Conservation (phyloP, 805 yeast species). For the Wickerhamiella azymoides region DNA sequence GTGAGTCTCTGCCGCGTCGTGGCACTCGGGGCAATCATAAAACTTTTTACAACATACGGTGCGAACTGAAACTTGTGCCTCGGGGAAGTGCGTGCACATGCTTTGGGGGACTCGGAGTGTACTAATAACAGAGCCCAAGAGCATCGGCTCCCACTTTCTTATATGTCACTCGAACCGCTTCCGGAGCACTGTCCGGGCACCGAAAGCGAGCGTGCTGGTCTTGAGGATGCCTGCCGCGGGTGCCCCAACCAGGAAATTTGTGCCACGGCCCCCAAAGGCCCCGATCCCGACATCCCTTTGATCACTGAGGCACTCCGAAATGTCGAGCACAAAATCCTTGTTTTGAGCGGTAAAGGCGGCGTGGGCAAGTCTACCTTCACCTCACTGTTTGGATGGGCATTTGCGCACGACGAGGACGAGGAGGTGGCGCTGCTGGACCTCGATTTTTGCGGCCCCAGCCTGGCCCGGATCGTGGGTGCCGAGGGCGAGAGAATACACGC, state of each 20-base stretch:
- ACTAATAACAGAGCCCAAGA: too few relatives aligned
- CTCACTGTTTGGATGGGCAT: slow-evolving; percentile 91
- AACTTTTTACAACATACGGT: slow-evolving; percentile 23
- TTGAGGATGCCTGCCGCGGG: slow-evolving; percentile 84
- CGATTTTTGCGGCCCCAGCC: slow-evolving; percentile 95
- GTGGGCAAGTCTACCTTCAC: slow-evolving; percentile 97
- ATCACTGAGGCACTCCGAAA: slow-evolving; percentile 54
- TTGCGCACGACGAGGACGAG: slow-evolving; percentile 55
- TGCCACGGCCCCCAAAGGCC: slow-evolving; percentile 70
- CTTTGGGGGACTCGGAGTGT: too few relatives aligned
- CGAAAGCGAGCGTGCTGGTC: slow-evolving; percentile 85
- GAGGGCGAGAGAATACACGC: slow-evolving; percentile 75
- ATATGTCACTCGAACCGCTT: slow-evolving; percentile 34
- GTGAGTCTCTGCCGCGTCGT: slow-evolving; percentile 22
- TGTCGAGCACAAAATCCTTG: slow-evolving; percentile 63
- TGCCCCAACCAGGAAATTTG: slow-evolving; percentile 91
- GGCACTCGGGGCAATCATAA: slow-evolving; percentile 26
- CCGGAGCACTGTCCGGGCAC: slow-evolving; percentile 99
- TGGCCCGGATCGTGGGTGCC: slow-evolving; percentile 90
- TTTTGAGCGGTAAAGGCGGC: slow-evolving; percentile 57
- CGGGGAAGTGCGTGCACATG: slow-evolving; percentile 24
- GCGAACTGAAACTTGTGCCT: slow-evolving; percentile 26
- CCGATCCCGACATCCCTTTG: slow-evolving; percentile 80
- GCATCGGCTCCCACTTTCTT: too few relatives aligned
- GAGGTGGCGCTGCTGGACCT: slow-evolving; percentile 96